A percentile compares a stretch with the other conserved stretches of the same genome.
Evolutionary conservation across 192 early-diverging fungal species (phyloP).

Genomic region (Mortierella alpina): DNA sequence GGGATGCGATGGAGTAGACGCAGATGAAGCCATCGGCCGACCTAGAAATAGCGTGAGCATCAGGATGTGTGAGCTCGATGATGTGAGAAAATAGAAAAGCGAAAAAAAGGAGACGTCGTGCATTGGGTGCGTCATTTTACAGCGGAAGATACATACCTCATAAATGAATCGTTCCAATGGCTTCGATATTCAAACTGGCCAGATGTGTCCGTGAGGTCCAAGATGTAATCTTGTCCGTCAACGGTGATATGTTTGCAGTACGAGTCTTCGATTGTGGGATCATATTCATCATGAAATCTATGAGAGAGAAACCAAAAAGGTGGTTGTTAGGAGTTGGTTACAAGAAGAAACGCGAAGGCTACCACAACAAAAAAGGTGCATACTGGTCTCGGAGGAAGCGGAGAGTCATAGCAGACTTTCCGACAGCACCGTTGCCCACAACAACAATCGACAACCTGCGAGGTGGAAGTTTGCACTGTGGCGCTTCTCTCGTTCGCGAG

Average conservation of each 20-base stretch:
- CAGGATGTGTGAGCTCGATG: conserved; percentile 35
- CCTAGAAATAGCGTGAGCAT: conserved; percentile 79
- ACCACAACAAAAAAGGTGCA: conserved; percentile 1
- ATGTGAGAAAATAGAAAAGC: neutral
- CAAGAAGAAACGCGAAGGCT: neutral
- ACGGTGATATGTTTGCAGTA: conserved; percentile 82
- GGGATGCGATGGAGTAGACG: conserved; percentile 84
- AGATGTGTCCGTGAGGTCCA: conserved; percentile 86
- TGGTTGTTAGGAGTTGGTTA: neutral
- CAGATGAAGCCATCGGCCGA: conserved; percentile 87
- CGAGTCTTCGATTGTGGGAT: conserved; percentile 58
- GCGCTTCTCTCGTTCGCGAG: neutral
- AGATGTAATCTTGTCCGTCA: conserved; percentile 73
- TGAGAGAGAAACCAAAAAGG: neutral
- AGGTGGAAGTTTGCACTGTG: neutral
- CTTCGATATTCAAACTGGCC: conserved; percentile 84
- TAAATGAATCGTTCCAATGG: conserved; percentile 42
- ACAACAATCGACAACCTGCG: conserved; percentile 36
- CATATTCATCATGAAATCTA: conserved; percentile 40
- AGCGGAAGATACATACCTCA: conserved; percentile 16
- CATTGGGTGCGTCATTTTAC: neutral
- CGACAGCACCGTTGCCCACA: conserved; percentile 59
- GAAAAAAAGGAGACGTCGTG: conserved; percentile 1
- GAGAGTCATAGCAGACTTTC: conserved; percentile 84
- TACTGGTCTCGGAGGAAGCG: conserved; percentile 86